Base-by-base conservation (phyloP, 768 basidiomycete genomes). In the Collybia sordida region DNA sequence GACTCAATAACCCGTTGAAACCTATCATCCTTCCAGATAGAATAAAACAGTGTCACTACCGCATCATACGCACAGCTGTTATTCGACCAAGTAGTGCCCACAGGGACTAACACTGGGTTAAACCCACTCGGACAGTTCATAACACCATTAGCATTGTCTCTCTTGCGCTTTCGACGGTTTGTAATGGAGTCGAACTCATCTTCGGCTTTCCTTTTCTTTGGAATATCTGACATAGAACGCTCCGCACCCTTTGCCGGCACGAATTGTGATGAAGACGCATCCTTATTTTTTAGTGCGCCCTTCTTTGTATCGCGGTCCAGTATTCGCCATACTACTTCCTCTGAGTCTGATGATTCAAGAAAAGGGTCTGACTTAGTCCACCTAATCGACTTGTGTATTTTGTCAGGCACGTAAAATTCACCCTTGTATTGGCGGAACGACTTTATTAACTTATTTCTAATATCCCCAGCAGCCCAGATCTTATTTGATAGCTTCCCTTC, bases 391-490 rank as follows among this genome's bases (percentile, higher is more conserved):
- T 21, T 41, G 22, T 50, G 49, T 21, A 50, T 28, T 7, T 25
- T 17, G 23, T 18, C 22, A 42, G 48, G 48, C 28, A 49, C 28
- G 31, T 49, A 49, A 4, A 27, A 19, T 18, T 41, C 22, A 27
- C 48, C 48, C 42, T 49, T 49, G 21, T 21, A 27, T 41, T 17
- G 23, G 27, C 40, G 25, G 23, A 41, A 49, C n/a, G 48, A n/a
- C 18, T 27, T 31, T n/a, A 69, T 59, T 5, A 68, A n/a, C 1
- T 52, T 37, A 43, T 65, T 59, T 34, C 67, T 37, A 3, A 51
- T 51, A 18, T 51, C 31, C 0, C 60, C 61, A 9, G n/a, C n/a
- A n/a, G n/a, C n/a, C n/a, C n/a, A n/a, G n/a, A n/a, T n/a, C n/a
- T n/a, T n/a, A n/a, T n/a, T n/a, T 6, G 56, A 51, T 7, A 69